phyloP scores from a whole-genome alignment of 495 filamentous ascomycete species.

The Rhizodiscina lignyota region DNA sequence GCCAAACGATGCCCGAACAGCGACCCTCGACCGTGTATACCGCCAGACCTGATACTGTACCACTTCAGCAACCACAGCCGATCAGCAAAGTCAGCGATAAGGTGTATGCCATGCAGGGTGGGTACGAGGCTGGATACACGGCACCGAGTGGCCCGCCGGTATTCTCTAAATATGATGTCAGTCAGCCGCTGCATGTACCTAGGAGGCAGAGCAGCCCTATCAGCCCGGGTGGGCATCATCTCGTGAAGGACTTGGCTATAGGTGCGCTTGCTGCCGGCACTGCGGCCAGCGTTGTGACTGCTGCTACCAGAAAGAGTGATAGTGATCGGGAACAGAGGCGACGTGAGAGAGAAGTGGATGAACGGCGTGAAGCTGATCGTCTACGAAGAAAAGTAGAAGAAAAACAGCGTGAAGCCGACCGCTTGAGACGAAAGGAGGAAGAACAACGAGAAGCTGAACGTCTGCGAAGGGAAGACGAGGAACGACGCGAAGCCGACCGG shows the following conservation, averaged over 20 bases:
- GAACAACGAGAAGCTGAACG: conserved; percentile 3
- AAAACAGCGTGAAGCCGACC: too few relatives aligned
- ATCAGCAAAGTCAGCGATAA: conserved; percentile 15
- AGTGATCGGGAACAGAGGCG: conserved; percentile 1
- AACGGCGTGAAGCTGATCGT: conserved; percentile 2
- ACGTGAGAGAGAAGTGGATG: conserved; percentile 8
- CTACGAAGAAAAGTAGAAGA: neutral
- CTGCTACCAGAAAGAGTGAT: too few relatives aligned
- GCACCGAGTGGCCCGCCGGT: conserved; percentile 17
- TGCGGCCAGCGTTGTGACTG: too few relatives aligned
- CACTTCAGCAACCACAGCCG: conserved; percentile 24
- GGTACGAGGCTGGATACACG: conserved; percentile 8
- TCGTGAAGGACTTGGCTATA: too few relatives aligned
- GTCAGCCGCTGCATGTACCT: too few relatives aligned
- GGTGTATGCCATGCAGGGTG: conserved; percentile 9
- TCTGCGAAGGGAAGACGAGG: conserved; percentile 7
- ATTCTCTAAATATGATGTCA: too few relatives aligned
- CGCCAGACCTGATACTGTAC: conserved; percentile 14
- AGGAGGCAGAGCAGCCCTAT: too few relatives aligned
- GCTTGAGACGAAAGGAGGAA: conserved; percentile 4
- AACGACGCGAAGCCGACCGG: conserved; percentile 5
- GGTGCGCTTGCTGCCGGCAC: too few relatives aligned
- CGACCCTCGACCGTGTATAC: conserved; percentile 9
- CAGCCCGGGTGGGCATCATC: too few relatives aligned
- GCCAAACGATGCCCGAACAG: neutral